Conservation (phyloP, 2,329 filamentous ascomycete genomes). For the Aureobasidium sp. region DNA sequence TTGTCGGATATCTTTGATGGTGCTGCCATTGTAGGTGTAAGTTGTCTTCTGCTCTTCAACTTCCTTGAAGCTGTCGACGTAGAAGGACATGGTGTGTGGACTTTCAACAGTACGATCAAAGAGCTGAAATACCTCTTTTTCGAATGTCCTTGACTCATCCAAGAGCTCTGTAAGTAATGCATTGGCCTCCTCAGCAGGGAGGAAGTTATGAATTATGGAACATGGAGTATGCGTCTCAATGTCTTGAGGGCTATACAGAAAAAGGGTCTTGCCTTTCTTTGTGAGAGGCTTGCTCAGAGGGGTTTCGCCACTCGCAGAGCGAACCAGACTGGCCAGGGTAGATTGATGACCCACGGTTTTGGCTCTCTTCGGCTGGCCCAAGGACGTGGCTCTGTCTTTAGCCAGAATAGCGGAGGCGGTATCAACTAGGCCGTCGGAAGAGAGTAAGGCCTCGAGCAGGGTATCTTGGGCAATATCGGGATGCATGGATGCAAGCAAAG, state of each 20-base stretch:
- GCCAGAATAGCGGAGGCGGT: constrained; percentile 51
- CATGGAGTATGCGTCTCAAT: constrained; percentile 80
- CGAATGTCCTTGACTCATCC: constrained; percentile 61
- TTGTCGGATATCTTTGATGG: constrained; percentile 65
- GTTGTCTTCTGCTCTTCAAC: constrained; percentile 62
- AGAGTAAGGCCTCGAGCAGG: constrained; percentile 70
- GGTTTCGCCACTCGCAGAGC: not conserved
- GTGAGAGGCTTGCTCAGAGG: constrained; percentile 39
- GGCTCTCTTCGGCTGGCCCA: constrained; percentile 13
- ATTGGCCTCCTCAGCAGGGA: constrained; percentile 64
- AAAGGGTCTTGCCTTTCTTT: constrained; percentile 72
- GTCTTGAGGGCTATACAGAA: constrained; percentile 73
- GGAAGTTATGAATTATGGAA: constrained; percentile 85
- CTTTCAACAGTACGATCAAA: constrained; percentile 82
- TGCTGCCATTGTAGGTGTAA: constrained; percentile 78
- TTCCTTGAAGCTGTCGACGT: constrained; percentile 67
- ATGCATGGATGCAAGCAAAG: constrained; percentile 70
- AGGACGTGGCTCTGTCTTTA: constrained; percentile 14
- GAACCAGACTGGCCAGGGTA: constrained; percentile 23
- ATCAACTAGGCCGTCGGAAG: constrained; percentile 67
- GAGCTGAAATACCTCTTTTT: constrained; percentile 67
- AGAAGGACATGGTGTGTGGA: constrained; percentile 78
- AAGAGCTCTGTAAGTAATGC: constrained; percentile 67
- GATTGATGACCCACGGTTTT: constrained; percentile 35
- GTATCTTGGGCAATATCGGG: constrained; percentile 54